Evolutionary conservation across 805 yeast species (phyloP), one percentile per base, ranked within the genome.

Genomic region (Sungouiella thailandica): DNA sequence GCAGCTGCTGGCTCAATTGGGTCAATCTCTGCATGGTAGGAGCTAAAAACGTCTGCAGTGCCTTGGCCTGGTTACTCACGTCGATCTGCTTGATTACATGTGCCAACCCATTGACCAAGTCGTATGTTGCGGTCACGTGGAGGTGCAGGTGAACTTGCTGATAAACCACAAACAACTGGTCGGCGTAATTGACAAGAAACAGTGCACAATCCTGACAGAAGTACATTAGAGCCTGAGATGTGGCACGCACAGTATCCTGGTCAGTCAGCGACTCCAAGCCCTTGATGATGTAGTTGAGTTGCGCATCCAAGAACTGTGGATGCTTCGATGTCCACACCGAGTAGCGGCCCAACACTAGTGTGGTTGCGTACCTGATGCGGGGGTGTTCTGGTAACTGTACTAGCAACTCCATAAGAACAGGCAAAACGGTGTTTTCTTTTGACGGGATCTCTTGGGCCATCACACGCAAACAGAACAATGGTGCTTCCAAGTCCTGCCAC

Each of bases 401-500:
- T 23, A 85, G 63, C 40, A 70, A 58, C 28, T 74, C 70, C 95
- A 85, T 76, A 43, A 89, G 78, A 37, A 77, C 74, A 1, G 97
- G 96, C 42, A 90, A 62, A 9, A 83, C 72, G 17, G 60, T 64
- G 31, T 75, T 72, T 52, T 87, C 95, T 33, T 64, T 68, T 11
- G 71, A 62, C 2, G 83, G 73, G 9, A 93, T 86, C 55, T 85
- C 96, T 41, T 87, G 80, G 1, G 97, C 98, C 95, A 94, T 88
- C 1, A 95, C 81, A 49, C 98, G 76, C 69, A 93, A 70, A 25
- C 87, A 73, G 52, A 93, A 94, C 29, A 93, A 65, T 6, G 96
- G 83, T 1, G 96, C 95, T 62, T 93, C 99, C 35, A 87, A 64
- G 22, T 72, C 69, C 62, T 89, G 97, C 97, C 96, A 89, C n/a